A percentile compares a stretch with the other conserved stretches of the same genome.
Evolutionary conservation across 2,329 filamentous ascomycete species (phyloP).

Genomic region (Fusarium stilboides): DNA sequence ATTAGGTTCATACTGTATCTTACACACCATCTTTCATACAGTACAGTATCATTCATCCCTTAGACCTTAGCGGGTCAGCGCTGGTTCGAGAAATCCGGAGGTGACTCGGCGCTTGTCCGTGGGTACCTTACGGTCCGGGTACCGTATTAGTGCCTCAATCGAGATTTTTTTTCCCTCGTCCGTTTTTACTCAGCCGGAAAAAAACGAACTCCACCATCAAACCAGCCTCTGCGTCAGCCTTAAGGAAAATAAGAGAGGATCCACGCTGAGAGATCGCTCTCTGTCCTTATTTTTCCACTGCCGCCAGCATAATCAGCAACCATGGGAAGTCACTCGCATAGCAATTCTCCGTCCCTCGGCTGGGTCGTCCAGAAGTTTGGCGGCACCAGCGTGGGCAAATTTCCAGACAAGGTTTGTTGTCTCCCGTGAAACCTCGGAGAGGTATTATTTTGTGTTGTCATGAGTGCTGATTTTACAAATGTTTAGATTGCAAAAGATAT

Average conservation of each 20-base stretch:
- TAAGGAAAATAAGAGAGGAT: slow-evolving; percentile 9
- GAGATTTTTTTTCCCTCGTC: slow-evolving; percentile 34
- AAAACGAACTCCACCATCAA: slow-evolving; percentile 39
- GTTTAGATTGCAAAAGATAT: slow-evolving; percentile 61
- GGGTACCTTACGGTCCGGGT: slow-evolving; percentile 19
- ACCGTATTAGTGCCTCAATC: slow-evolving; percentile 38
- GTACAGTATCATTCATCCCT: background rate
- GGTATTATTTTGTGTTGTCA: slow-evolving; percentile 15
- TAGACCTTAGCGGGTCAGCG: slow-evolving; percentile 5
- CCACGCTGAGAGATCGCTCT: background rate
- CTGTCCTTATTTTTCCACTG: background rate
- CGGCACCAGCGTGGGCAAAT: slow-evolving; percentile 96
- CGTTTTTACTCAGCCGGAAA: slow-evolving; percentile 45
- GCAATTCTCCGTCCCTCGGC: slow-evolving; percentile 60
- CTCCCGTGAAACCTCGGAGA: slow-evolving; percentile 3
- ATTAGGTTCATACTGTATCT: background rate
- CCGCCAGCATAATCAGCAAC: slow-evolving; percentile 15
- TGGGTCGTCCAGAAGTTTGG: slow-evolving; percentile 98
- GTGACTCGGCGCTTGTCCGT: slow-evolving; percentile 40
- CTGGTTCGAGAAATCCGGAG: slow-evolving; percentile 23
- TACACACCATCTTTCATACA: slow-evolving; percentile 3
- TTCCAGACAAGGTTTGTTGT: slow-evolving; percentile 76
- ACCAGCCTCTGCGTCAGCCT: slow-evolving; percentile 9
- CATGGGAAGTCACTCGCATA: slow-evolving; percentile 55
- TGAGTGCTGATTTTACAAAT: slow-evolving; percentile 18